Percentiles rank a stretch among this genome's conserved stretches.
Conservation (phyloP, 345 rosid species). For the Acer negundo region DNA sequence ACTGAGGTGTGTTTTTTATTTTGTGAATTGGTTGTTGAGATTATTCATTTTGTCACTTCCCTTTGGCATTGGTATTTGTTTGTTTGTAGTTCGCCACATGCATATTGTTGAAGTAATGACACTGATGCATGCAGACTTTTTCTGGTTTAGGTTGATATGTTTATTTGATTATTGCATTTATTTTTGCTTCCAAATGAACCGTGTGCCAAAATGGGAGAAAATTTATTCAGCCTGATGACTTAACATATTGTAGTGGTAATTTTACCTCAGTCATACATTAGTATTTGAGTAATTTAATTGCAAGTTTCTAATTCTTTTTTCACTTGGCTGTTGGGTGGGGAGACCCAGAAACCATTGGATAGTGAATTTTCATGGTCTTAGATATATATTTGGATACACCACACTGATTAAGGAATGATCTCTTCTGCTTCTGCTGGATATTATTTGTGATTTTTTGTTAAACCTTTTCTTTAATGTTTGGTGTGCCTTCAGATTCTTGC, state of each 20-base stretch:
- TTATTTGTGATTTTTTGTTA: not conserved
- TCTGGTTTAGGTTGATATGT: not conserved
- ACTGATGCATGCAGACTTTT: not conserved
- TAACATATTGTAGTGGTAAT: not conserved
- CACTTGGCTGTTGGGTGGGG: not conserved
- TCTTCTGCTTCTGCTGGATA: not conserved
- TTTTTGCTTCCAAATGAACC: not conserved
- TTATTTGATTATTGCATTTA: constrained; percentile 11
- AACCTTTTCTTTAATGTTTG: not conserved
- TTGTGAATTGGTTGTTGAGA: constrained; percentile 12
- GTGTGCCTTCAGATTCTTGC: constrained; percentile 69
- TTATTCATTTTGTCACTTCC: not conserved
- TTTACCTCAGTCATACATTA: not conserved
- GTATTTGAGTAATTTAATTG: not conserved
- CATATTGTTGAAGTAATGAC: not conserved
- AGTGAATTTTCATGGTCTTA: not conserved
- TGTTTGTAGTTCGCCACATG: not conserved
- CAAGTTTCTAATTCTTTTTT: not conserved
- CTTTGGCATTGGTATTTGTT: constrained; percentile 4
- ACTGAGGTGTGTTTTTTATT: constrained; percentile 64
- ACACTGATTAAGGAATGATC: not conserved
- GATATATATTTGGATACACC: not conserved
- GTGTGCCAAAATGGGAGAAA: not conserved
- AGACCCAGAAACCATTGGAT: not conserved
- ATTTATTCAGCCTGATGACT: not conserved